A percentile compares a stretch with the other conserved stretches of the same genome.
Evolutionary conservation across 2,329 filamentous ascomycete species (phyloP).

Genomic region (Parastagonospora avenae): DNA sequence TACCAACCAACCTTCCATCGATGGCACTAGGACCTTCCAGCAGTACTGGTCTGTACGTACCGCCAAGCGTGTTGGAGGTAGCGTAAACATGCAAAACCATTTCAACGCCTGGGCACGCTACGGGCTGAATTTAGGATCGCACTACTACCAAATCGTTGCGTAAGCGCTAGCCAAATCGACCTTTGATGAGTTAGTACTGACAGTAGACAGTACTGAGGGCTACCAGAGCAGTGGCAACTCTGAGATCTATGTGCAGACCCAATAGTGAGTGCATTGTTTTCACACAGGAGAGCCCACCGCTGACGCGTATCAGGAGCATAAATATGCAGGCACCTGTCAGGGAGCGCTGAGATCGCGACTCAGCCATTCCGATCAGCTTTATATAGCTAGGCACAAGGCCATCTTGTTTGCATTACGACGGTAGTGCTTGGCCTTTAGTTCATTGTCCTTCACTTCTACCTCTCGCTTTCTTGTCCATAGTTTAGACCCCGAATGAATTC

Average conservation of each 20-base stretch:
- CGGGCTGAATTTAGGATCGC: conserved; percentile 36
- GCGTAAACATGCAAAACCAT: conserved; percentile 32
- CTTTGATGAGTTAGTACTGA: too few relatives aligned
- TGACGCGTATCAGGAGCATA: not conserved
- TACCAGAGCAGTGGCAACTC: conserved; percentile 37
- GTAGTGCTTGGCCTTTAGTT: too few relatives aligned
- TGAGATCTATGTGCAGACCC: conserved; percentile 6
- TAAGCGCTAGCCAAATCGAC: too few relatives aligned
- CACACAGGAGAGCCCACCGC: not conserved
- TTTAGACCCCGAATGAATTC: too few relatives aligned
- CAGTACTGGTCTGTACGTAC: conserved; percentile 61
- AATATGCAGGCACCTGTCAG: not conserved
- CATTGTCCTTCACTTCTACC: too few relatives aligned
- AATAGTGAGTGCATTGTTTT: not conserved
- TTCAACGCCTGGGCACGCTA: conserved; percentile 38
- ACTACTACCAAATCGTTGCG: conserved; percentile 54
- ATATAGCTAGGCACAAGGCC: too few relatives aligned
- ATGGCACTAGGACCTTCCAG: conserved; percentile 58
- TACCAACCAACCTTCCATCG: conserved; percentile 58
- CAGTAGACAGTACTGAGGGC: conserved; percentile 49
- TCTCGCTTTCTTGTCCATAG: too few relatives aligned
- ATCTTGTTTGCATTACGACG: too few relatives aligned
- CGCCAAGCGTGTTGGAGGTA: conserved; percentile 55
- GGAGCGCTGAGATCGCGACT: not conserved
- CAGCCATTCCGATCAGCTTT: not conserved